A percentile compares a stretch with the other conserved stretches of the same genome.
Evolutionary conservation across 768 basidiomycete species (phyloP).

Genomic region (Porphyrellus cyaneotinctus): DNA sequence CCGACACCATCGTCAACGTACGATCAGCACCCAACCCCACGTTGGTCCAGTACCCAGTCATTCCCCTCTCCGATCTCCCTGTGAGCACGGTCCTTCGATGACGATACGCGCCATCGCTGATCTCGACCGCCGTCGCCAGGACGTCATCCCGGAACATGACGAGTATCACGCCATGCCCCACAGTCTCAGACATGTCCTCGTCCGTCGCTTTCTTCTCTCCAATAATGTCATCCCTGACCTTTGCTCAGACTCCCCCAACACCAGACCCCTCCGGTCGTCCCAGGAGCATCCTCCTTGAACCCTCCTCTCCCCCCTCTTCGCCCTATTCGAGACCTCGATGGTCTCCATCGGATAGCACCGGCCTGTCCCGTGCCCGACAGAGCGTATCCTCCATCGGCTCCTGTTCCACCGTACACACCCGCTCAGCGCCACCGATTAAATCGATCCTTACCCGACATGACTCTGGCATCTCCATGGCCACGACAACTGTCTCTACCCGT

Average conservation of each 20-base stretch:
- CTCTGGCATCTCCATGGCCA: conserved; percentile 44
- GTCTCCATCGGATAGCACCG: conserved; percentile 13
- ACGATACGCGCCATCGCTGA: conserved; percentile 19
- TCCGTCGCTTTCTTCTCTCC: conserved; percentile 12
- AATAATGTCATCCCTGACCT: conserved; percentile 5
- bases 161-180: conserved; percentile 28
- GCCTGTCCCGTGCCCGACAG: conserved; percentile 27
- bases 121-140: conserved; percentile 21
- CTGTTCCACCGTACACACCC: conserved; percentile 28
- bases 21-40: neutral
- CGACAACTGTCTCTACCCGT: conserved; percentile 24
- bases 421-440: conserved; percentile 33
- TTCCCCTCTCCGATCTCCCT: conserved; percentile 23
- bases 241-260: conserved; percentile 22
- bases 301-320: conserved; percentile 11
- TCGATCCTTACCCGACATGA: conserved; percentile 56
- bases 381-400: conserved; percentile 40
- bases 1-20: conserved; percentile 29
- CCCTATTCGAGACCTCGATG: conserved; percentile 20
- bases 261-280: conserved; percentile 4
- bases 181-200: conserved; percentile 28
- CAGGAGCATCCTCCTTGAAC: conserved; percentile 30
- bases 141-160: conserved; percentile 28
- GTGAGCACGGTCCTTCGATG: conserved; percentile 23
- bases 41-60: neutral